Evolutionary conservation across 2,329 filamentous ascomycete genomes (phyloP).

Genomic region (Proliferodiscus dingleyae): DNA sequence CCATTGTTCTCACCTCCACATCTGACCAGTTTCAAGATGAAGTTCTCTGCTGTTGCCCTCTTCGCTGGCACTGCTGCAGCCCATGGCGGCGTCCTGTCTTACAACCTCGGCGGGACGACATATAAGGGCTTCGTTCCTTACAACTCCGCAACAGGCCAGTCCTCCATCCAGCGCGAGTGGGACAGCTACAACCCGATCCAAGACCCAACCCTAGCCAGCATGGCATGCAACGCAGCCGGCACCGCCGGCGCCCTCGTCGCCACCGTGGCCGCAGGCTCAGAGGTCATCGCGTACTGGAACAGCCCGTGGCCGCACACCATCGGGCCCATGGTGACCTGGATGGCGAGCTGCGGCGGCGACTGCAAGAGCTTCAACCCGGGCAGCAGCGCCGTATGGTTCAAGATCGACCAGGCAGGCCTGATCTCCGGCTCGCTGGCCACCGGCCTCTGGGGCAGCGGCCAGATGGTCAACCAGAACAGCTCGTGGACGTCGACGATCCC

Average conservation of each 20-base stretch:
- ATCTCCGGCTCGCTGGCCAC: constrained; percentile 30
- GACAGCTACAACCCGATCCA: neutral
- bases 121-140: neutral
- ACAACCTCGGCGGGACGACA: neutral
- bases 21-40: neutral
- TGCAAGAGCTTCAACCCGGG: constrained; percentile 37
- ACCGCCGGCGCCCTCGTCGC: neutral
- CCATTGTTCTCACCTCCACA: too few relatives aligned
- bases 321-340: neutral
- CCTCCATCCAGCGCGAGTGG: neutral
- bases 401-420: constrained; percentile 37
- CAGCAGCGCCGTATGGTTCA: constrained; percentile 37
- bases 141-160: neutral
- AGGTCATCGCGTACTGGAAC: neutral
- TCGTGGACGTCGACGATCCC: constrained; percentile 45
- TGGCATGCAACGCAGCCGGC: neutral
- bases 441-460: constrained; percentile 39
- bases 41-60: neutral
- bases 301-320: neutral
- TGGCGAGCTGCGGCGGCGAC: constrained; percentile 29
- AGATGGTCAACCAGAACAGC: constrained; percentile 49
- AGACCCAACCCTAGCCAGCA: neutral
- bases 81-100: neutral
- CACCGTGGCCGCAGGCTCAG: neutral
- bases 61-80: neutral